Conservation (phyloP, 225 moss, liverwort and hornwort species). For the Polytrichum formosum region DNA sequence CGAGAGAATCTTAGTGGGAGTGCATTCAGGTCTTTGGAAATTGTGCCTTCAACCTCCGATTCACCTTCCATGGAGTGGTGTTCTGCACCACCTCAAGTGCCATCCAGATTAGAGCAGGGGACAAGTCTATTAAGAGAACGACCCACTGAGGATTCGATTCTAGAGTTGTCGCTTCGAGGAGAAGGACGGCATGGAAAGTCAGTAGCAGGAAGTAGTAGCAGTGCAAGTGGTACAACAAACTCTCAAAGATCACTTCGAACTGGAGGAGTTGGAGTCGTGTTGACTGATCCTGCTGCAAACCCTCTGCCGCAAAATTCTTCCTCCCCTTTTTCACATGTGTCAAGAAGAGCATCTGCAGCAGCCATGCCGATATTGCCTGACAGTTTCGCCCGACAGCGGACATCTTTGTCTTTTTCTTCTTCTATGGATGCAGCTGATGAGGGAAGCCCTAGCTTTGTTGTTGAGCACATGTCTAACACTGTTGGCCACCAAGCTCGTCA, state of each 20-base stretch:
- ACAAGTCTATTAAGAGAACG: conserved; percentile 36
- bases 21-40: conserved; percentile 20
- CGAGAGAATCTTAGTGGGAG: conserved; percentile 54
- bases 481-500: conserved; percentile 29
- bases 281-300: conserved; percentile 29
- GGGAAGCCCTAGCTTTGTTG: conserved; percentile 42
- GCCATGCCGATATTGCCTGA: conserved; percentile 50
- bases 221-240: conserved; percentile 12
- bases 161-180: conserved; percentile 27
- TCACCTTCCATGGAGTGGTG: conserved; percentile 49
- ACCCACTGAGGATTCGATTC: conserved; percentile 21
- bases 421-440: conserved; percentile 51
- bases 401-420: conserved; percentile 32
- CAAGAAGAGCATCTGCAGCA: conserved; percentile 38
- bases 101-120: conserved; percentile 49
- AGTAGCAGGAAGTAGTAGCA: conserved; percentile 37
- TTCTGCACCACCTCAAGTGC: conserved; percentile 36
- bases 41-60: conserved; percentile 44
- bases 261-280: conserved; percentile 29
- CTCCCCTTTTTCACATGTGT: conserved; percentile 58
- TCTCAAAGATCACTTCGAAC: conserved; percentile 44
- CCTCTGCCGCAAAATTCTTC: conserved; percentile 13
- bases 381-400: conserved; percentile 40
- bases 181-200: conserved; percentile 56
- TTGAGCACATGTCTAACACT: conserved; percentile 50